These are phyloP conservation scores for Artemisia argyi DNA, from an alignment of 129 eudicot genomes.

Conservation along the genomic window DNA sequence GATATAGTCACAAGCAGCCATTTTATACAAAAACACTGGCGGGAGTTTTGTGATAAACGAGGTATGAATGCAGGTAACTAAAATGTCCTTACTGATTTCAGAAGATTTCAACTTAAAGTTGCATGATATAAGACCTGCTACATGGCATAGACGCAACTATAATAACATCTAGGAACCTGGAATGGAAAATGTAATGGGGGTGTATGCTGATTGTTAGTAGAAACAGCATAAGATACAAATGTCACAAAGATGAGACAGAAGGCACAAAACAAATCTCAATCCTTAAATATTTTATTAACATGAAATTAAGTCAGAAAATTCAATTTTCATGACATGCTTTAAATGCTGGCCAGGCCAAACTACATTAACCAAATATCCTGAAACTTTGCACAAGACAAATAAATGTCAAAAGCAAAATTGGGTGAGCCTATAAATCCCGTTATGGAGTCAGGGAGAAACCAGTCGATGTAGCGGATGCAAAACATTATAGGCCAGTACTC, in stretches of 20 bases:
- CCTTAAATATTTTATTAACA: not conserved
- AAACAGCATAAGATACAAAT: constrained; percentile 12
- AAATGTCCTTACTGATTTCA: not conserved
- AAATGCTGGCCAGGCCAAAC: not conserved
- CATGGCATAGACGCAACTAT: not conserved
- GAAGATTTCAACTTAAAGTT: not conserved
- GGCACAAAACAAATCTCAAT: constrained; percentile 1
- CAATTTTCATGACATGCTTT: not conserved
- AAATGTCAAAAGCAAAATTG: not conserved
- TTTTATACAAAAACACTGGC: constrained; percentile 2
- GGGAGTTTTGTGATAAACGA: not conserved
- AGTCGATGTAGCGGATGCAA: too few relatives aligned
- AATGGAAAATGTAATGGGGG: constrained; percentile 2
- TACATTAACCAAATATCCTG: not conserved
- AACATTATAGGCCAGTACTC: too few relatives aligned
- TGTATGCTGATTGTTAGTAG: not conserved
- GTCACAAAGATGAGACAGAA: constrained; percentile 12
- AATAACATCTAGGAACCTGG: constrained; percentile 4
- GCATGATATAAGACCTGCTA: not conserved
- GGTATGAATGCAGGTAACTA: constrained; percentile 7
- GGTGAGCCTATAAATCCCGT: not conserved
- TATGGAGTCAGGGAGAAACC: not conserved
- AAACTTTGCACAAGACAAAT: not conserved
- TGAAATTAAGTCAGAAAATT: not conserved
- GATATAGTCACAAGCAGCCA: constrained; percentile 16